Evolutionary conservation across 352 stramenopile species (phyloP).

Genomic region (Pythium utonaiense): DNA sequence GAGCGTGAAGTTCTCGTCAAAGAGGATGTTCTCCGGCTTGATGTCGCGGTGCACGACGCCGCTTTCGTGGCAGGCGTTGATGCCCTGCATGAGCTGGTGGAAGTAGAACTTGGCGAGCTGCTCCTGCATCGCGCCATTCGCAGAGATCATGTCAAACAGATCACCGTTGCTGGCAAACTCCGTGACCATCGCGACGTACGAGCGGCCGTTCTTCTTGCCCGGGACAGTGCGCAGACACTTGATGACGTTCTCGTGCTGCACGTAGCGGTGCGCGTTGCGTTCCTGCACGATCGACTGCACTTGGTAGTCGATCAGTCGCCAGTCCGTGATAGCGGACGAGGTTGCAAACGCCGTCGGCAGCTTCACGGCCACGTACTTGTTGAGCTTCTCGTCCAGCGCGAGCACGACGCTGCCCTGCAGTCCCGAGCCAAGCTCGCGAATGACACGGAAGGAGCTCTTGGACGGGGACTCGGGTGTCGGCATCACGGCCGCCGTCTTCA

Average conservation of each 20-base stretch:
- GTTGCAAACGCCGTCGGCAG: slow-evolving; percentile 43
- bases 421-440: slow-evolving; percentile 55
- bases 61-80: slow-evolving; percentile 72
- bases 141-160: slow-evolving; percentile 84
- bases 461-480: not conserved
- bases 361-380: slow-evolving; percentile 68
- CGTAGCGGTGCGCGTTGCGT: slow-evolving; percentile 49
- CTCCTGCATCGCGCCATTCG: slow-evolving; percentile 57
- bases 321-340: slow-evolving; percentile 21
- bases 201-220: slow-evolving; percentile 38
- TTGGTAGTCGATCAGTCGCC: slow-evolving; percentile 50
- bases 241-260: slow-evolving; percentile 58
- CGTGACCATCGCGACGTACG: slow-evolving; percentile 74
- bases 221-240: slow-evolving; percentile 40
- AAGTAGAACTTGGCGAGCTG: slow-evolving; percentile 76
- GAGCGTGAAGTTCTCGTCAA: slow-evolving; percentile 80
- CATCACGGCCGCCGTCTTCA: not conserved
- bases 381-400: slow-evolving; percentile 42
- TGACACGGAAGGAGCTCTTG: slow-evolving; percentile 40
- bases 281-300: slow-evolving; percentile 61
- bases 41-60: slow-evolving; percentile 85
- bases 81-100: slow-evolving; percentile 66
- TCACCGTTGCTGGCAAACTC: slow-evolving; percentile 82
- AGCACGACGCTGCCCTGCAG: slow-evolving; percentile 65
- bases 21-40: slow-evolving; percentile 89